These are phyloP conservation scores for Debaryomycetaceae sp. DNA, from an alignment of 1,139 yeast species.

Conservation along the genomic window DNA sequence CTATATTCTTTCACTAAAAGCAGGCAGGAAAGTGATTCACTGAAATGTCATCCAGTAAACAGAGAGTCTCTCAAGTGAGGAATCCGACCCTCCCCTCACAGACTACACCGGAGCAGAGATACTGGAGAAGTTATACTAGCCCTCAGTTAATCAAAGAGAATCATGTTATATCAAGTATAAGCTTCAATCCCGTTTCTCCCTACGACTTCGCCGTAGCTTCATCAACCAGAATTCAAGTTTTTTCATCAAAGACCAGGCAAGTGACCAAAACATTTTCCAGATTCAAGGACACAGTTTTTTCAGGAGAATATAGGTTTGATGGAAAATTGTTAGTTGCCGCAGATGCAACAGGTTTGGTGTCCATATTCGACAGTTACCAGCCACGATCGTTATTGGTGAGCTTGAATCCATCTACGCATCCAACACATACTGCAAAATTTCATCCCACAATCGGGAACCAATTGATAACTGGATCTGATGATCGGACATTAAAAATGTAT, in stretches of 20 bases:
- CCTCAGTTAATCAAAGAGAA: conserved; percentile 93
- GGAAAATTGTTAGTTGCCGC: conserved; percentile 84
- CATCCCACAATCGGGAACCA: conserved; percentile 72
- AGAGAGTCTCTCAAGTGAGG: conserved; percentile 64
- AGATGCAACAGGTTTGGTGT: conserved; percentile 84
- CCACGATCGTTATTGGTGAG: conserved; percentile 80
- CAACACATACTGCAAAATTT: conserved; percentile 93
- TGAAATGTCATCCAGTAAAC: conserved; percentile 74
- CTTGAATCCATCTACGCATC: conserved; percentile 75
- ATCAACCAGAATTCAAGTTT: conserved; percentile 86
- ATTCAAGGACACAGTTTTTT: conserved; percentile 86
- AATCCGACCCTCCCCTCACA: conserved; percentile 74
- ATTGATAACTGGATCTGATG: conserved; percentile 87
- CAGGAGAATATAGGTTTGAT: conserved; percentile 79
- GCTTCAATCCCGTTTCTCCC: conserved; percentile 83
- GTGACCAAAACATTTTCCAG: conserved; percentile 85
- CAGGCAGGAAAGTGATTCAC: background rate
- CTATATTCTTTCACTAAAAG: background rate
- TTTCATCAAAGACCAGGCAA: conserved; percentile 89
- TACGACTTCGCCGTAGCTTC: conserved; percentile 94
- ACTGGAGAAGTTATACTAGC: conserved; percentile 83
- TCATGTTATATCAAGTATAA: conserved; percentile 83
- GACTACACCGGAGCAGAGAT: conserved; percentile 89
- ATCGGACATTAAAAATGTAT: conserved; percentile 78
- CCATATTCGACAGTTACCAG: conserved; percentile 73